phyloP scores from a whole-genome alignment of 352 stramenopile genomes.

The Pythium grandisporangium region DNA sequence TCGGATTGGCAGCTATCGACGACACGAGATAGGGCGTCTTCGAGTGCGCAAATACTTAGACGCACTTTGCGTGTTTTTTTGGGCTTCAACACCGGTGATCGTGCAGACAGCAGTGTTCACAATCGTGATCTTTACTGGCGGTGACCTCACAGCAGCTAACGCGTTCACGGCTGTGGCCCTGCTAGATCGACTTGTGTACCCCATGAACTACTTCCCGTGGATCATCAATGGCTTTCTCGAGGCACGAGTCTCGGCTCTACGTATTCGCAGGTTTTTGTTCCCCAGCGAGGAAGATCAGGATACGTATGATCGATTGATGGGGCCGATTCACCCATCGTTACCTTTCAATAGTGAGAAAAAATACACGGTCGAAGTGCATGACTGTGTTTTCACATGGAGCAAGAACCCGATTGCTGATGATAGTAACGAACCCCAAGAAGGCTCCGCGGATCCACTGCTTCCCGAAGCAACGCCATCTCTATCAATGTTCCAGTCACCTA shows the following conservation, averaged over 20 bases:
- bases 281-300: neutral
- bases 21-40: slow-evolving; percentile 62
- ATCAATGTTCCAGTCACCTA: too few relatives aligned
- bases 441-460: slow-evolving; percentile 1
- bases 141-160: slow-evolving; percentile 69
- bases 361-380: slow-evolving; percentile 12
- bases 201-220: slow-evolving; percentile 90
- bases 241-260: slow-evolving; percentile 67
- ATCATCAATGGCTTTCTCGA: slow-evolving; percentile 88
- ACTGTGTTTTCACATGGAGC: slow-evolving; percentile 24
- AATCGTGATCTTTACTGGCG: slow-evolving; percentile 54
- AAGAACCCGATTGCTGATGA: neutral
- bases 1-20: slow-evolving; percentile 37
- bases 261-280: slow-evolving; percentile 73
- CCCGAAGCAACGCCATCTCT: slow-evolving; percentile 1
- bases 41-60: slow-evolving; percentile 82
- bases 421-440: too few relatives aligned
- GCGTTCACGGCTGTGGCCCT: slow-evolving; percentile 82
- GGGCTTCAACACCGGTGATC: slow-evolving; percentile 82
- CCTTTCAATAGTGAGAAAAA: slow-evolving; percentile 1
- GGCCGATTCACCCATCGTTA: too few relatives aligned
- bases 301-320: too few relatives aligned
- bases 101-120: slow-evolving; percentile 82
- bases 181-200: slow-evolving; percentile 83
- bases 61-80: slow-evolving; percentile 87